phyloP scores from a whole-genome alignment of 2,329 filamentous ascomycete species.

The Alternaria solani region DNA sequence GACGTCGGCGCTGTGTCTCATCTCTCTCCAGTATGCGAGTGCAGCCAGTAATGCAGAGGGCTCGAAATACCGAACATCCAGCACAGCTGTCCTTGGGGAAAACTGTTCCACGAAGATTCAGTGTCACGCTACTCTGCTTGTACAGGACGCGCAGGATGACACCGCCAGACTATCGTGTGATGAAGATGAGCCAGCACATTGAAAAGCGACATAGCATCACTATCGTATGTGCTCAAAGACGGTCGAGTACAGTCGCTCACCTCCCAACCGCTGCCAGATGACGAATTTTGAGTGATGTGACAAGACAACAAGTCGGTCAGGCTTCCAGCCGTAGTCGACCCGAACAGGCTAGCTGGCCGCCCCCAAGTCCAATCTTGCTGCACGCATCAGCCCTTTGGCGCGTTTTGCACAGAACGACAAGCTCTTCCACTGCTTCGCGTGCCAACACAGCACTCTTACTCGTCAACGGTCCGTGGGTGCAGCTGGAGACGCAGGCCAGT shows the following conservation, averaged over 20 bases:
- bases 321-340: constrained; percentile 27
- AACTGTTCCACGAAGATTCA: background rate
- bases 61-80: background rate
- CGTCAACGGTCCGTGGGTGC: constrained; percentile 19
- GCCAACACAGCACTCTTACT: constrained; percentile 17
- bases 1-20: background rate
- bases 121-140: background rate
- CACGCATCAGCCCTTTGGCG: constrained; percentile 25
- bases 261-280: constrained; percentile 12
- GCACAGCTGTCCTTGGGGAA: background rate
- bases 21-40: background rate
- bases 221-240: background rate
- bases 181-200: background rate
- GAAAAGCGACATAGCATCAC: background rate
- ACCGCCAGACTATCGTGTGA: background rate
- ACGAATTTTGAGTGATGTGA: constrained; percentile 1
- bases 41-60: background rate
- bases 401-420: constrained; percentile 25
- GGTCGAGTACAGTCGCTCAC: constrained; percentile 12
- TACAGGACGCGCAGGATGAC: background rate
- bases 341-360: constrained; percentile 30
- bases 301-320: constrained; percentile 44
- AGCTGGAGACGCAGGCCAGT: constrained; percentile 26
- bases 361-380: constrained; percentile 24
- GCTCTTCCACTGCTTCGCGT: constrained; percentile 18